Evolutionary conservation across 345 rosid species (phyloP), one percentile per base, ranked within the genome.

Genomic region (Geranium rotundifolium): DNA sequence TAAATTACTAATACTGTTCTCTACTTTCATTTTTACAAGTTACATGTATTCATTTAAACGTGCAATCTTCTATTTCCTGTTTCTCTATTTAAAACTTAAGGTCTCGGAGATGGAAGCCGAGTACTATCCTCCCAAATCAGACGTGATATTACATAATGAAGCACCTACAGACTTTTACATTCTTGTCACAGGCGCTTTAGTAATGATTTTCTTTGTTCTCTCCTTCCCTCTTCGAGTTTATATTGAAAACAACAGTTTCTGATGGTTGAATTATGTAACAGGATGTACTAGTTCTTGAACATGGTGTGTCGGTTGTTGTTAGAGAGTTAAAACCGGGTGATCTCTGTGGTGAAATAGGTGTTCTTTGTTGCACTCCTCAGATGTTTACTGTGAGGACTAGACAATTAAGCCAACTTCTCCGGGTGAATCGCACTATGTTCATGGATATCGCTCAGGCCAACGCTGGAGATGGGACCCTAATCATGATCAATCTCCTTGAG

Each of bases 401-500:
- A 70, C 86, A 92, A 65, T 69, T 93, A 69, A 82, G 95, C 69
- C 99, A 93, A 75, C 81, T 93, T 8, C 80, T 93, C 41, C 96
- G 96, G 54, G 69, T 90, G 72, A 93, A 90, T 71, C 92, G 96
- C 29, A 83, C 95, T 20, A 72, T 87, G 9, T 93, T 92, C 84
- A 66, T 92, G 61, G 85, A 81, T 58, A 87, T 89, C 23, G 84
- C 89, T 69, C 97, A 89, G 67, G 87, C 97, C 52, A 92, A 92
- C 71, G 82, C 87, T 41, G 97, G 96, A 72, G 98, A 92, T 65
- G 98, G 96, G 66, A 87, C 91, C 23, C 77, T 92, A 39, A 87
- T 92, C 74, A 83, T 87, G 88, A 89, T 82, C 71, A 92, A 92
- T 79, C 88, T 92, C 64, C 97, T 92, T 63, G 86, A 88, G 90